These are phyloP conservation scores for Hemileccinum impolitum DNA, from an alignment of 768 basidiomycete species.

Conservation along the genomic window DNA sequence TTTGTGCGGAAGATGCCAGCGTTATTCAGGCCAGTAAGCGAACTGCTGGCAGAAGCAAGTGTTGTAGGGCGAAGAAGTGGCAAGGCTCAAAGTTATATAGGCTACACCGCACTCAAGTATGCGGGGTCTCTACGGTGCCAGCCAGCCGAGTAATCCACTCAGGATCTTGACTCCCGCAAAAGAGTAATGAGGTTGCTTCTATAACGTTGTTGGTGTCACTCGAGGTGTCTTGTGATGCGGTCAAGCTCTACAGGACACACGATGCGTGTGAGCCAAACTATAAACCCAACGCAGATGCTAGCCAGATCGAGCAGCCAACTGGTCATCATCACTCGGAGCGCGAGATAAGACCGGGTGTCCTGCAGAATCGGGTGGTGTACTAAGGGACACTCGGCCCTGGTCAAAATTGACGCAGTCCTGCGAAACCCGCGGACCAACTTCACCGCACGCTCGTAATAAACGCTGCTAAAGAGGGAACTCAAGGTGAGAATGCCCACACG, in stretches of 20 bases:
- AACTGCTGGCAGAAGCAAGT: constrained; percentile 1
- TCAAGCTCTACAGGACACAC: not conserved
- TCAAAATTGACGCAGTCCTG: constrained; percentile 14
- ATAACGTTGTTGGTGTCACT: constrained; percentile 23
- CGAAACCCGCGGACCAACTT: constrained; percentile 22
- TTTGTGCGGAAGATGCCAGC: constrained; percentile 24
- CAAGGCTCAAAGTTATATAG: constrained; percentile 19
- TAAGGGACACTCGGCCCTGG: constrained; percentile 11
- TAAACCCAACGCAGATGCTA: too few relatives aligned
- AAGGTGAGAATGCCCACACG: too few relatives aligned
- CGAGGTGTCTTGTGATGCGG: constrained; percentile 23
- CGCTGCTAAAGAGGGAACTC: too few relatives aligned
- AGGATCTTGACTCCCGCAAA: constrained; percentile 6
- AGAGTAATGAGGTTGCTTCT: constrained; percentile 27
- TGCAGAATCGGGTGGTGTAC: too few relatives aligned
- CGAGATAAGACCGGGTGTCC: too few relatives aligned
- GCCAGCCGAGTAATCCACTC: constrained; percentile 15
- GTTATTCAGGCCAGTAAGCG: constrained; percentile 5
- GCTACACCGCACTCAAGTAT: constrained; percentile 13
- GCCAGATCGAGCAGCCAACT: too few relatives aligned
- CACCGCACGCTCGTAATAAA: constrained; percentile 11
- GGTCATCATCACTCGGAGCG: too few relatives aligned
- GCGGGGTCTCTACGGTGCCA: constrained; percentile 32
- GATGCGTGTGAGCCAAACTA: constrained; percentile 12
- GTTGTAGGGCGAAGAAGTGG: not conserved